A percentile compares a stretch with the other conserved stretches of the same genome.
Conservation (phyloP, 345 rosid genomes). For the Acer saccharum region DNA sequence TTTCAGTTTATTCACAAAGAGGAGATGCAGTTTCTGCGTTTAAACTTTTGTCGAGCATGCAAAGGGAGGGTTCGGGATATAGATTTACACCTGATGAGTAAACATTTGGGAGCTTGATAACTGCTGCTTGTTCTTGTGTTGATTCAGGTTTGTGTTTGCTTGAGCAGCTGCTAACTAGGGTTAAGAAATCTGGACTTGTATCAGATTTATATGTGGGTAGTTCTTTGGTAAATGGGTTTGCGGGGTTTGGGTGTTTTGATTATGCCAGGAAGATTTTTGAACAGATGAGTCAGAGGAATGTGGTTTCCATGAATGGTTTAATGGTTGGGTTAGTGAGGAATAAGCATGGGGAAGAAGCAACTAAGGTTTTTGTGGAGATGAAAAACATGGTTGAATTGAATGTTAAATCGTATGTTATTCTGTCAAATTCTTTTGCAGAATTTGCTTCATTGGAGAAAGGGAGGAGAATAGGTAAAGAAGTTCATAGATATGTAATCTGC, state of each 20-base stretch:
- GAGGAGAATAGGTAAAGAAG: constrained; percentile 74
- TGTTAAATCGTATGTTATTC: constrained; percentile 62
- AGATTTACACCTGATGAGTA: constrained; percentile 72
- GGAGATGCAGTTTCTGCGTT: constrained; percentile 56
- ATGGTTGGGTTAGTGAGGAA: constrained; percentile 82
- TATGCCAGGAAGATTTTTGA: constrained; percentile 60
- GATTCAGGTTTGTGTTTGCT: constrained; percentile 59
- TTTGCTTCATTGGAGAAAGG: constrained; percentile 54
- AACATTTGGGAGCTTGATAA: constrained; percentile 80
- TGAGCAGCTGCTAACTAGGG: constrained; percentile 64
- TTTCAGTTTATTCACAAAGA: constrained; percentile 68
- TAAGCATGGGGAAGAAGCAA: constrained; percentile 72
- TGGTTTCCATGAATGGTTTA: constrained; percentile 74
- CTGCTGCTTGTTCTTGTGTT: constrained; percentile 56
- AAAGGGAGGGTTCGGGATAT: constrained; percentile 35
- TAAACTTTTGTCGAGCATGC: constrained; percentile 65
- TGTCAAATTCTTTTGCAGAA: constrained; percentile 76
- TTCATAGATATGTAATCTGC: constrained; percentile 69
- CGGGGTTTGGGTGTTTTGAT: constrained; percentile 58
- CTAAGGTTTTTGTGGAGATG: constrained; percentile 56
- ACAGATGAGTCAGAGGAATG: constrained; percentile 67
- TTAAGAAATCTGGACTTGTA: constrained; percentile 66
- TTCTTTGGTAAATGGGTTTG: constrained; percentile 76
- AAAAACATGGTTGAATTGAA: constrained; percentile 51
- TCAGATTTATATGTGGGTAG: constrained; percentile 85